Base-by-base conservation (phyloP, 1,139 yeast species). In the Spathaspora sp. region DNA sequence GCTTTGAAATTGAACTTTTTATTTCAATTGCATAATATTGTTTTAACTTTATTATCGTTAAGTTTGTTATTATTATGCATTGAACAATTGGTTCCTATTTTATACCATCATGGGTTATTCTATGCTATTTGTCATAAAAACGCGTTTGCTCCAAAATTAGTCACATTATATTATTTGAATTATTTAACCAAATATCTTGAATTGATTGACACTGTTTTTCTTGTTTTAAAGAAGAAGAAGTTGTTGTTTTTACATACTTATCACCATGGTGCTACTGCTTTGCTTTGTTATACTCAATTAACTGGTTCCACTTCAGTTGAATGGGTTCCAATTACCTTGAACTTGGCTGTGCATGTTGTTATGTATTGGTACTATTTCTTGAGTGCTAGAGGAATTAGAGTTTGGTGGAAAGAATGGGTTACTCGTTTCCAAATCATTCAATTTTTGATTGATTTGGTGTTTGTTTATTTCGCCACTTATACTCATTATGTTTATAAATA, bases 371-470 rank as follows among this genome's bases (percentile, higher is more conserved):
- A 93, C 80, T 93, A 93, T 78, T 91, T 90, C 80, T 77, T 93
- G 61, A 80, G 93, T 56, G 89, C 98, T 15, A 81, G 96, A 67
- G 96, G 97, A 51, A 88, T 91, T 64, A 84, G 93, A 59, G 97
- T 93, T 49, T 91, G 98, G 98, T 93, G 99, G 99, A 93, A 93
- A 73, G 96, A 91, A 73, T 93, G 97, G 97, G 97, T 93, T 58
- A 93, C 99, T 44, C 81, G 96, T 57, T 84, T 89, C 79, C 99
- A 93, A 76, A 93, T 93, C 70, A 80, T 88, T 60, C 99, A 93
- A 74, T 93, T 93, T 62, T 75, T 93, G 60, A 78, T 93, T 61
- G 99, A 93, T 68, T 80, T 93, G 64, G 82, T 80, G 41, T 90
- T 90, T 64, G 96, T 91, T 55, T 91, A 90, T 76, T 89, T 88